Base-by-base conservation (phyloP, 1,139 yeast species). In the Yamadazyma atmosphaerica region DNA sequence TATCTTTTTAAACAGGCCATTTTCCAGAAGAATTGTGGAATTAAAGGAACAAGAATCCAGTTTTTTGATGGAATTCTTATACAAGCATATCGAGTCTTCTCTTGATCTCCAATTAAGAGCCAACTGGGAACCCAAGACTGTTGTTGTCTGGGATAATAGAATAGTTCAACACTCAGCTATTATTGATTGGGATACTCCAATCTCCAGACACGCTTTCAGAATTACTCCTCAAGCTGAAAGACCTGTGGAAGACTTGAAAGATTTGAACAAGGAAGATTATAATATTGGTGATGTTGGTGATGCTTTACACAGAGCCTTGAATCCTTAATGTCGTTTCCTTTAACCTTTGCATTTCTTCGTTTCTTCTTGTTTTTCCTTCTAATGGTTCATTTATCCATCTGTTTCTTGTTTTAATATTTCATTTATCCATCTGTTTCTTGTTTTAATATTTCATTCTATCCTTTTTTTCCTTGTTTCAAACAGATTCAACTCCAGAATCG, bases 111-210 rank as follows among this genome's bases (percentile, higher is more conserved):
- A 68, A 45, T 55, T 63, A 40, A 60, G 73, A 52, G 74, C 68
- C 12, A 57, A 46, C 21, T 68, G 72, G 68, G 72, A 65, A 48
- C 66, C 70, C 21, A 58, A 56, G 37, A 79, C 87, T 4, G 83
- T 84, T 23, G 87, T 81, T 17, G 61, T 81, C 16, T 84, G 88
- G 86, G 89, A 83, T 52, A 83, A 83, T 61, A 72, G 89, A 59
- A 65, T 82, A 50, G 77, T 79, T 23, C 61, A 73, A 32, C 89
- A 83, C 56, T 63, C 82, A 17, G 88, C 89, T 4, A 65, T 78
- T 32, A 65, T 77, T 39, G 88, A 83, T 58, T 81, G 83, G 82
- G 60, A 55, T 24, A 39, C 46, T n/a, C 74, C 73, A 14, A 69
- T 74, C 36, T 63, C 76, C 28, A 74, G 92, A 60, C 89, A 83